These are phyloP conservation scores for Spongospora subterranea DNA, from an alignment of 208 protist genomes.

Conservation along the genomic window DNA sequence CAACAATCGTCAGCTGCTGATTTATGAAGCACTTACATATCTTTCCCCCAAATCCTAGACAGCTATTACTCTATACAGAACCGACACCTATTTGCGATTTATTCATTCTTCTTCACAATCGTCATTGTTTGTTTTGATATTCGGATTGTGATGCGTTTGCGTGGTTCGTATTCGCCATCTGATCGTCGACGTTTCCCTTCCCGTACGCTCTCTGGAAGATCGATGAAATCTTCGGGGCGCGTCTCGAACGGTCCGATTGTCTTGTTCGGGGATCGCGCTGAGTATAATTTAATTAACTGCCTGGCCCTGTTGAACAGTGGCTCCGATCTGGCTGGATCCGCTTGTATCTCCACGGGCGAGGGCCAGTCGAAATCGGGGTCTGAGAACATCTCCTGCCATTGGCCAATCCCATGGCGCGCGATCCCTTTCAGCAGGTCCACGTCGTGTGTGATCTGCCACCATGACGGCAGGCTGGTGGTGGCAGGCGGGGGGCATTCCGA, in stretches of 20 bases:
- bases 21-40: too few species aligned
- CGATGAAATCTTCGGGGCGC: background rate
- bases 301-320: slow-evolving; percentile 12
- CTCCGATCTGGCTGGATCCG: slow-evolving; percentile 17
- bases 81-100: too few species aligned
- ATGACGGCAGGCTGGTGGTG: background rate
- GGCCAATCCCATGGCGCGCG: slow-evolving; percentile 2
- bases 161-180: background rate
- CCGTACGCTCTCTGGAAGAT: background rate
- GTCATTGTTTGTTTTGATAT: background rate
- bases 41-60: too few species aligned
- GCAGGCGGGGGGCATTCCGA: background rate
- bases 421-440: background rate
- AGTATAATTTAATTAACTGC: slow-evolving; percentile 22
- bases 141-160: background rate
- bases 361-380: background rate
- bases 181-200: background rate
- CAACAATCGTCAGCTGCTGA: too few species aligned
- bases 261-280: background rate
- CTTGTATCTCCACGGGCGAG: background rate
- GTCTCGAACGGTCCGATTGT: slow-evolving; percentile 38
- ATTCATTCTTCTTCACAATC: too few species aligned
- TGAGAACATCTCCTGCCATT: slow-evolving; percentile 34
- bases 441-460: background rate
- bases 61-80: too few species aligned